Evolutionary conservation across 805 yeast species (phyloP), one percentile per base, ranked within the genome.

Genomic region (Candida mattraensis): DNA sequence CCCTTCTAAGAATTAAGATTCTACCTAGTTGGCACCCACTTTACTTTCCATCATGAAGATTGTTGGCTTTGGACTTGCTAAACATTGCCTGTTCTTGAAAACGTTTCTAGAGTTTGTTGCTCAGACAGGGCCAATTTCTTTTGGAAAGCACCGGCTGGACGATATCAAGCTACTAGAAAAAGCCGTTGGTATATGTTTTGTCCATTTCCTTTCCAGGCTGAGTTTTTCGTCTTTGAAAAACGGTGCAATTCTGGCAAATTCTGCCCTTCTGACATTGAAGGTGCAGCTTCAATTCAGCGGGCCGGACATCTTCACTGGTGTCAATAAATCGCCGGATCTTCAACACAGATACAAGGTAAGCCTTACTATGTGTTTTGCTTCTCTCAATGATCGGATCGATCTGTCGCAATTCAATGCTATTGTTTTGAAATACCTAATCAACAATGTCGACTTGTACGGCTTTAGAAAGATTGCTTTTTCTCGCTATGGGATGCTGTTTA

Each of bases 401-500:
- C 14, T 44, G 15, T 15, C 39, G 3, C 24, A 23, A 8, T 45
- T 47, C 20, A 34, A 47, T 28, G n/a, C 10, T 2, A 15, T 40
- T 1, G 30, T 47, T 29, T 25, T 33, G 25, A 18, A 33, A 6
- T 39, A 28, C 30, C 30, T 44, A 12, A 14, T 35, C 20, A 21
- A 24, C 18, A 39, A 24, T 18, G 23, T 33, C 18, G 39, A 36
- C 10, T 19, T 44, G 15, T 18, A 26, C 12, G 30, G 24, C 8
- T 38, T 41, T 20, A 35, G 28, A 16, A 18, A 20, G 19, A 12
- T 35, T 22, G 28, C 32, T 5, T 27, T 18, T 17, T 6, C 23
- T 9, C 16, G 28, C 7, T 26, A 35, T 18, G 37, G 35, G 5
- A 15, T 35, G 9, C 9, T 32, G 3, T 14, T 42, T 18, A 13